These are phyloP conservation scores for Acacia melanoxylon DNA, from an alignment of 306 rosid genomes.

Conservation along the genomic window DNA sequence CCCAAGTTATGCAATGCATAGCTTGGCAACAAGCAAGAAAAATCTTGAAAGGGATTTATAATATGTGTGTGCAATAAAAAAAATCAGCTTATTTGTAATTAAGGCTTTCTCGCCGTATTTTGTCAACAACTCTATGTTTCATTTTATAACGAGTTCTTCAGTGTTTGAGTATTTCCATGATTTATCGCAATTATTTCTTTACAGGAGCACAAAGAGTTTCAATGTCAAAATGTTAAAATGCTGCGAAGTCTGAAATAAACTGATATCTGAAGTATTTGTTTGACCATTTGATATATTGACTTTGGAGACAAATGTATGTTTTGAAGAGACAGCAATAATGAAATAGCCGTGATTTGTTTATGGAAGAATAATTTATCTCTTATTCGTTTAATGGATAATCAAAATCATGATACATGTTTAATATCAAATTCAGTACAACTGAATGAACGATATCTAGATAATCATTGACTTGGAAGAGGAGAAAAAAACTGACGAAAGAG, in stretches of 20 bases:
- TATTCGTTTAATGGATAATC: not conserved
- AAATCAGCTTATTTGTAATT: not conserved
- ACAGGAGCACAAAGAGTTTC: not conserved
- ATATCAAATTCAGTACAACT: not conserved
- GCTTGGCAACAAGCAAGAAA: not conserved
- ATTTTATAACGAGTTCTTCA: not conserved
- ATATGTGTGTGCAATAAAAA: not conserved
- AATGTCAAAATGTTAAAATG: not conserved
- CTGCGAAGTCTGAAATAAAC: not conserved
- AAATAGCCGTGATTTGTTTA: not conserved
- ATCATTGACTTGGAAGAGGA: not conserved
- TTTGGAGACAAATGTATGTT: not conserved
- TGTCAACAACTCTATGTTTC: not conserved
- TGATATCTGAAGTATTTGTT: not conserved
- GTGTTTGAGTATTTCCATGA: not conserved
- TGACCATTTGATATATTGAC: not conserved
- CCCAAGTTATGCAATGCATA: not conserved
- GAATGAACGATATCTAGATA: not conserved
- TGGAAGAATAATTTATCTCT: not conserved
- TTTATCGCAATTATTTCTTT: not conserved
- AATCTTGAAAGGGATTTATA: not conserved
- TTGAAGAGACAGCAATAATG: not conserved
- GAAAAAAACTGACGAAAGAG: not conserved
- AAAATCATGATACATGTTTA: not conserved
- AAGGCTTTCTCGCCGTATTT: not conserved